Conservation (phyloP, 1,284 basidiomycete genomes). For the Fomitopsis betulina region DNA sequence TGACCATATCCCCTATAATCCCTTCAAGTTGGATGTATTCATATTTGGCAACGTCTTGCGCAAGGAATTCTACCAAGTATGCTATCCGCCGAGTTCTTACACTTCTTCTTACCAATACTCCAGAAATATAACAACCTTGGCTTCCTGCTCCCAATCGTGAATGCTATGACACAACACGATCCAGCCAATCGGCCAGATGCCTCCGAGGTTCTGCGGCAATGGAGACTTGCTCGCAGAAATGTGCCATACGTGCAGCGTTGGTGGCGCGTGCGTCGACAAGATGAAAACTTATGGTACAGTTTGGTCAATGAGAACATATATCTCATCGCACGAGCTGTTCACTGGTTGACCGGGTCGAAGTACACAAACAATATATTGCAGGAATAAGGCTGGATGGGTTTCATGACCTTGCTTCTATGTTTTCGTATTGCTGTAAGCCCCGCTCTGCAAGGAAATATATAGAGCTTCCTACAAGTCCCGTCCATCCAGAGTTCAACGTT, state of each 20-base stretch:
- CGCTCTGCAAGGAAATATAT: no score
- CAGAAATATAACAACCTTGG: constrained; percentile 12
- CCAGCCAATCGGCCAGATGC: constrained; percentile 17
- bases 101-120: no score
- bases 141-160: constrained; percentile 14
- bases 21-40: constrained; percentile 28
- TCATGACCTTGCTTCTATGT: no score
- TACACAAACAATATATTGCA: neutral
- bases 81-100: neutral
- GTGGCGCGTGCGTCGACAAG: neutral
- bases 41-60: constrained; percentile 22
- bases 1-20: constrained; percentile 22
- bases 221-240: neutral
- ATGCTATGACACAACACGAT: constrained; percentile 11
- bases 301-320: neutral
- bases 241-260: neutral
- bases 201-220: constrained; percentile 5
- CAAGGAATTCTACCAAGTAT: constrained; percentile 7
- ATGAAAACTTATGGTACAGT: neutral
- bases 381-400: no score
- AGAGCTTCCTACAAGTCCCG: no score
- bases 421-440: no score
- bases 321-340: neutral
- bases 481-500: no score
- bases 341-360: neutral